Evolutionary conservation across 352 stramenopile species (phyloP).

Genomic region (Pythium aristosporum): DNA sequence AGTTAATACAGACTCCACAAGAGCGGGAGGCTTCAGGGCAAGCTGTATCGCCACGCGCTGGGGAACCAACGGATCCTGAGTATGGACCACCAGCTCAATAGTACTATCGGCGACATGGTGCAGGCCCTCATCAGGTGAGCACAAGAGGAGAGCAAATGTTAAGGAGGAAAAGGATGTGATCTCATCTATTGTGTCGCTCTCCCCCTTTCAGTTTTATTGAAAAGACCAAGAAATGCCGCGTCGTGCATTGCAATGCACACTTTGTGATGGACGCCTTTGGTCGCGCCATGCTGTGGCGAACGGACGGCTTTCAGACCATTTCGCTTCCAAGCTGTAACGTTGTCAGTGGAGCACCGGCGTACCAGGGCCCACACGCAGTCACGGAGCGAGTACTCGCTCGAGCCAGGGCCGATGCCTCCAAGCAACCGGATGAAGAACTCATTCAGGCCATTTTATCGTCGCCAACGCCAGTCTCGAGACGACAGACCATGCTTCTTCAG

Average conservation of each 20-base stretch:
- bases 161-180: too few relatives aligned
- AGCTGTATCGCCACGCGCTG: conserved; percentile 65
- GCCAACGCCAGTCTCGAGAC: conserved; percentile 37
- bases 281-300: conserved; percentile 56
- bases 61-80: conserved; percentile 62
- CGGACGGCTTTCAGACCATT: conserved; percentile 53
- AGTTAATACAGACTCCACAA: conserved; percentile 48
- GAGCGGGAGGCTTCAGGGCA: conserved; percentile 48
- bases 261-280: conserved; percentile 61
- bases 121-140: conserved; percentile 41
- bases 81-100: conserved; percentile 70
- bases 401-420: conserved; percentile 49
- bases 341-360: conserved; percentile 13
- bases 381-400: conserved; percentile 61
- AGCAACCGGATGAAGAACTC: conserved; percentile 54
- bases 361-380: conserved; percentile 59
- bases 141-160: background rate
- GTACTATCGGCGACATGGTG: conserved; percentile 39
- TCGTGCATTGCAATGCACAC: conserved; percentile 51
- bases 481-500: conserved; percentile 32
- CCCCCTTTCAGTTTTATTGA: conserved; percentile 44
- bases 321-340: conserved; percentile 5
- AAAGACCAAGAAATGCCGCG: conserved; percentile 62
- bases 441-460: conserved; percentile 74
- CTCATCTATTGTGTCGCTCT: background rate